Percentiles rank a stretch among this genome's conserved stretches.
These are phyloP conservation scores for Parachlorella kessleri DNA, from an alignment of 139 green algal species.

Conservation along the genomic window DNA sequence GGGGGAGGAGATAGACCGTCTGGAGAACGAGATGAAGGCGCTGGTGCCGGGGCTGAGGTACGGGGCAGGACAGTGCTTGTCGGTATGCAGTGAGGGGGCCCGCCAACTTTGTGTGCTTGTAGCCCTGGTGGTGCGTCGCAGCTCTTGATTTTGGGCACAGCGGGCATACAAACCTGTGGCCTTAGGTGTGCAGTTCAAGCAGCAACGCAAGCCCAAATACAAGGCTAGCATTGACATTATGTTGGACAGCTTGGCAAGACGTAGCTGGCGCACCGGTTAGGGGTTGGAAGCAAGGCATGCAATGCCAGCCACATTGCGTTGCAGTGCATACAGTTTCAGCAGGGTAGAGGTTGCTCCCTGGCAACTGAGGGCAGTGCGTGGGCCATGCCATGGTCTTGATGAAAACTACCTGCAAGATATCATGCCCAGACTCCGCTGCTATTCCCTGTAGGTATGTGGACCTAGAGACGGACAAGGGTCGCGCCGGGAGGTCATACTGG, in stretches of 20 bases:
- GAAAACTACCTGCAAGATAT: not conserved
- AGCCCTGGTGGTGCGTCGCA: not conserved
- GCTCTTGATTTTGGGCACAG: not conserved
- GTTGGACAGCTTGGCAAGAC: not conserved
- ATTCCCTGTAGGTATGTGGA: constrained; percentile 62
- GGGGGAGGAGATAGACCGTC: constrained; percentile 88
- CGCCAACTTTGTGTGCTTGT: not conserved
- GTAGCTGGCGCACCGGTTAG: too few relatives aligned
- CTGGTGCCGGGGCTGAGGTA: constrained; percentile 70
- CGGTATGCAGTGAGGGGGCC: not conserved
- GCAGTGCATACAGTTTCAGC: not conserved
- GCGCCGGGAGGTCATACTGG: not conserved
- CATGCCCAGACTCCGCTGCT: not conserved
- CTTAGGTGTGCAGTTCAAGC: not conserved
- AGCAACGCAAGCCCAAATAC: not conserved
- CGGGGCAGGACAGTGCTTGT: too few relatives aligned
- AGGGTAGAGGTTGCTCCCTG: too few relatives aligned
- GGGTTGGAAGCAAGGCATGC: not conserved
- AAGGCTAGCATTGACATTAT: not conserved
- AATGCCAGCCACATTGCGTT: not conserved
- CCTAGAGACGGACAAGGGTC: constrained; percentile 72
- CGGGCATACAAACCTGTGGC: not conserved
- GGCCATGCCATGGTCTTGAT: too few relatives aligned
- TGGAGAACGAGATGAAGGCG: constrained; percentile 80
- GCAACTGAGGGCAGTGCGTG: too few relatives aligned